Evolutionary conservation across 331 rosid species (phyloP), one percentile per base, ranked within the genome.

Genomic region (Dryas integrifolia): DNA sequence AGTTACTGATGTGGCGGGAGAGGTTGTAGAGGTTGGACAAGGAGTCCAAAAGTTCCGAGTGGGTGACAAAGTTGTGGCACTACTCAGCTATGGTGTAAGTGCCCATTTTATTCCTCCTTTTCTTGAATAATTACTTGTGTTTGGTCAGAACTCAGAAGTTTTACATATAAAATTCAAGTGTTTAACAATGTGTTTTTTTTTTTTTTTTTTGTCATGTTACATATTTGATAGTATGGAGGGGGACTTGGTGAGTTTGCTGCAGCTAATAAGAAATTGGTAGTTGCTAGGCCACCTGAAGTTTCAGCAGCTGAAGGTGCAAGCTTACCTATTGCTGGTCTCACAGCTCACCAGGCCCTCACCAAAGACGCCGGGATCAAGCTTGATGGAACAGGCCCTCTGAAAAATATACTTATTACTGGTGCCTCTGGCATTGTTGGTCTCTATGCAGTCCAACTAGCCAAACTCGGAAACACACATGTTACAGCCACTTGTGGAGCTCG

Each of bases 401-500:
- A 59, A 60, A 92, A 87, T 76, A 73, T 92, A 72, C 77, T 92
- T 58, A 72, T 90, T 58, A 90, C 92, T 44, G 90, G 92, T 45
- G 92, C 90, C 74, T 87, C 97, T 0, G 88, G 96, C 5, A 93
- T 97, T 9, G 90, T 87, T 0, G 96, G 97, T 30, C 83, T 75
- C 45, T 86, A 75, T 50, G 96, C 96, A 43, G 88, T 90, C 71
- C 97, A 93, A 55, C 86, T 93, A 1, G 97, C 98, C 24, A 93
- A 93, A 80, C 87, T 93, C 0, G 97, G 98, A 46, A 93, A 89
- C 76, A 16, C 82, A n/a, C 88, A 89, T 7, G 90, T 93, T 15
- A 93, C 98, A 1, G 94, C 96, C 49, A 93, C 91, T 3, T 91
- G 97, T 51, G 97, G 91, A 0, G 88, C 97, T 12, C 90, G 97